Conservation (phyloP, 768 basidiomycete genomes). For the Rhodotorula babjevae region DNA sequence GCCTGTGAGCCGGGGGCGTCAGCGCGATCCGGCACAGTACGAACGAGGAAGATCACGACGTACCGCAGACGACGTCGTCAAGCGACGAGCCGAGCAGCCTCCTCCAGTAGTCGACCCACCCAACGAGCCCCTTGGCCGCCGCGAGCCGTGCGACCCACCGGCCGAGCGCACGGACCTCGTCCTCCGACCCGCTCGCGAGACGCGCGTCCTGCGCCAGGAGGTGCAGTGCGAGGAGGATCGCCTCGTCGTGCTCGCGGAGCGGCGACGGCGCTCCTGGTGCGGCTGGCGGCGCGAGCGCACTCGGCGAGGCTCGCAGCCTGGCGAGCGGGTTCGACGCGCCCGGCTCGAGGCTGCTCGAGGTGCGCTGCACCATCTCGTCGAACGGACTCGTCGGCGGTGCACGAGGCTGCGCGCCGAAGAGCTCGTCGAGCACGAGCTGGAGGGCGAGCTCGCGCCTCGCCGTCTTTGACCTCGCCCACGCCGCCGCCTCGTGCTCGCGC, state of each 20-base stretch:
- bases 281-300: not conserved
- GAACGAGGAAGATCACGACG: not conserved
- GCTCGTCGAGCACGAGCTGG: slow-evolving; percentile 52
- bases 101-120: not conserved
- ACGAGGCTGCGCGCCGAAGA: slow-evolving; percentile 15
- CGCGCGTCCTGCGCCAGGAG: slow-evolving; percentile 59
- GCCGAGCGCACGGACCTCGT: slow-evolving; percentile 24
- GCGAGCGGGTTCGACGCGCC: not conserved
- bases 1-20: too few relatives aligned
- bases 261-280: not conserved
- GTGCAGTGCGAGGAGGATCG: slow-evolving; percentile 69
- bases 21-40: too few relatives aligned
- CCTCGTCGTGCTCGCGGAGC: slow-evolving; percentile 52
- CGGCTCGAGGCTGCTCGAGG: not conserved
- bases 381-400: not conserved
- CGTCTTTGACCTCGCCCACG: too few relatives aligned
- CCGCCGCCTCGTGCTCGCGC: too few relatives aligned
- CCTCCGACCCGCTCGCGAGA: slow-evolving; percentile 28
- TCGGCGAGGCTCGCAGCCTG: not conserved
- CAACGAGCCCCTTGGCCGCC: not conserved
- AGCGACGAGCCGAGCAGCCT: not conserved
- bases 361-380: too few relatives aligned
- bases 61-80: not conserved
- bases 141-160: slow-evolving; percentile 38
- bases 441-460: slow-evolving; percentile 55